These are phyloP conservation scores for Melanogaster broomeanus DNA, from an alignment of 768 basidiomycete genomes.

Conservation along the genomic window DNA sequence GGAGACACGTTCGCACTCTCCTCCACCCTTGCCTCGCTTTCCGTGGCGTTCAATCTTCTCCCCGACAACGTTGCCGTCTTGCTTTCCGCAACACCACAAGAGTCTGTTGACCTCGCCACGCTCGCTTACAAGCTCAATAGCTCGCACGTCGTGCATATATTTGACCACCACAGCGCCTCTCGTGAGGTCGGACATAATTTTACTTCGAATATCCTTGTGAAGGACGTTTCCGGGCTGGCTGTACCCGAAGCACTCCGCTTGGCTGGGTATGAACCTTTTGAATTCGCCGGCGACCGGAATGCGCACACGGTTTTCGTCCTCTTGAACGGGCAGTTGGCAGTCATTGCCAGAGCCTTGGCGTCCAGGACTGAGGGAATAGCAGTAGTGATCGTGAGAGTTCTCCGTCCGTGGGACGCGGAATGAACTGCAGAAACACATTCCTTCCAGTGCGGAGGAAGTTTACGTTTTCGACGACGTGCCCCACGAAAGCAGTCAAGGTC, in stretches of 20 bases:
- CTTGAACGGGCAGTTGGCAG: conserved; percentile 77
- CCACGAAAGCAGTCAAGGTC: conserved; percentile 57
- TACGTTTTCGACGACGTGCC: conserved; percentile 83
- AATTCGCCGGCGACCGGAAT: conserved; percentile 65
- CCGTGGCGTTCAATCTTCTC: conserved; percentile 58
- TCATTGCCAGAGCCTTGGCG: conserved; percentile 56
- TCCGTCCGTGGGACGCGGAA: conserved; percentile 81
- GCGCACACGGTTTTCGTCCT: conserved; percentile 70
- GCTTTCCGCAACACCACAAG: conserved; percentile 82
- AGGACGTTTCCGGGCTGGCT: conserved; percentile 28
- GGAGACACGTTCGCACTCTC: conserved; percentile 70
- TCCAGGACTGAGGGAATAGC: conserved; percentile 52
- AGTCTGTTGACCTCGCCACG: conserved; percentile 74
- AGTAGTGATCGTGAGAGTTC: conserved; percentile 71
- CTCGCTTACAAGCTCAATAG: conserved; percentile 70
- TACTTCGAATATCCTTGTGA: conserved; percentile 37
- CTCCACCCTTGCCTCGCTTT: conserved; percentile 73
- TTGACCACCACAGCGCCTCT: conserved; percentile 81
- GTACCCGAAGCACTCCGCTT: conserved; percentile 52
- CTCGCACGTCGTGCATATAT: conserved; percentile 82
- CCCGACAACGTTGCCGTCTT: conserved; percentile 70
- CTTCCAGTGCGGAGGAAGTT: conserved; percentile 55
- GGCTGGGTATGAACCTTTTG: conserved; percentile 74
- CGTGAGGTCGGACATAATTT: conserved; percentile 72
- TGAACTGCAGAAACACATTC: conserved; percentile 61